Conservation (phyloP, 169 alveolate species). For the Neospora caninum region DNA sequence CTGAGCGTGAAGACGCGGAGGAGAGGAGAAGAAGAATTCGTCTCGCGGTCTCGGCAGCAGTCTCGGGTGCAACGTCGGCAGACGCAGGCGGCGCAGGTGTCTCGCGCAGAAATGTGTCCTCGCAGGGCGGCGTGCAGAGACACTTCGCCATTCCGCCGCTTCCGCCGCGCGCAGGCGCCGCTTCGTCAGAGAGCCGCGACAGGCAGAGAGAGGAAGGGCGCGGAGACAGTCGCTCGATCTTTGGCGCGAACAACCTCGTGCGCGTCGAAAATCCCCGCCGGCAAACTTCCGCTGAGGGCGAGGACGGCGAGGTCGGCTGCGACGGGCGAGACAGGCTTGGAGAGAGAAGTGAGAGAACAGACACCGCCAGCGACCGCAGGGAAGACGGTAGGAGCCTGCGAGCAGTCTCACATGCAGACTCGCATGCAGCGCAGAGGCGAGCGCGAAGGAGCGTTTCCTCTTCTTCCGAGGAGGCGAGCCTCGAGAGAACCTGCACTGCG, state of each 20-base stretch:
- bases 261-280: not conserved
- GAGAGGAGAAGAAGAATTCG: slow-evolving; percentile 24
- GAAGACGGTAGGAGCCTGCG: not conserved
- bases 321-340: not conserved
- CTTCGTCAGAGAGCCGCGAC: too few relatives aligned
- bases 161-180: slow-evolving; percentile 22
- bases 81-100: not conserved
- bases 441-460: too few relatives aligned
- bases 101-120: not conserved
- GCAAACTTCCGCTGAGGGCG: not conserved
- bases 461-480: not conserved
- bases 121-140: not conserved
- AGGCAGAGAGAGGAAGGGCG: not conserved
- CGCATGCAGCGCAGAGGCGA: too few relatives aligned
- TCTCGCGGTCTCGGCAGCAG: slow-evolving; percentile 4
- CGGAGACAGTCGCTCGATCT: not conserved
- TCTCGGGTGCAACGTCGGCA: not conserved
- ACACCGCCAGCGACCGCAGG: too few relatives aligned
- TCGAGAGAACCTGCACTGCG: not conserved
- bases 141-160: slow-evolving; percentile 9
- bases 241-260: not conserved
- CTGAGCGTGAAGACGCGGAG: not conserved
- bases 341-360: not conserved
- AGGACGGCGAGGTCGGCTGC: not conserved
- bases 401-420: not conserved